Conservation (phyloP, 257 asterid species). For the Nicotiana sylvestris region DNA sequence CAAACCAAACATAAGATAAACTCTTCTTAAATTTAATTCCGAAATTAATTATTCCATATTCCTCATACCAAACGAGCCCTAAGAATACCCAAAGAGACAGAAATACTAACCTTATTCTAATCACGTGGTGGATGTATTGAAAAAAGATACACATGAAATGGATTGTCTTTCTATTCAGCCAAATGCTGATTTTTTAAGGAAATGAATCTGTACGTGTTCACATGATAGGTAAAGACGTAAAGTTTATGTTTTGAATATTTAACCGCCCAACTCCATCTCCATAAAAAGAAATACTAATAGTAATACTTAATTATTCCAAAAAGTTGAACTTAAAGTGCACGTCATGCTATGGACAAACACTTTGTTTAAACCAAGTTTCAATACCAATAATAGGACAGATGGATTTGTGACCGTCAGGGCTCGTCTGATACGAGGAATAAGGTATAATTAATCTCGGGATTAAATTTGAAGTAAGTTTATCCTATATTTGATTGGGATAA, state of each 20-base stretch:
- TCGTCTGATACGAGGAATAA: too few species aligned
- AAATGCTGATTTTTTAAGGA: neutral
- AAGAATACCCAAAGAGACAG: neutral
- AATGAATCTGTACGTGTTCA: neutral
- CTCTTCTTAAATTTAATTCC: too few species aligned
- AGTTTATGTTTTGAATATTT: too few species aligned
- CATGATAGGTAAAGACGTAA: neutral
- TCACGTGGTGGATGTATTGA: conserved; percentile 16
- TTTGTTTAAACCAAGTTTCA: neutral
- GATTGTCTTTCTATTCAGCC: conserved; percentile 7
- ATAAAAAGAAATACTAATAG: neutral
- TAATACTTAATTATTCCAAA: neutral
- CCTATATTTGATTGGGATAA: too few species aligned
- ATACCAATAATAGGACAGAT: neutral
- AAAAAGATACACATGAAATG: neutral
- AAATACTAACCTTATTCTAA: neutral
- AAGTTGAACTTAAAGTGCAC: neutral
- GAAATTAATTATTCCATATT: too few species aligned
- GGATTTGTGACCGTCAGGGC: too few species aligned
- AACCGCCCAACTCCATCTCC: too few species aligned
- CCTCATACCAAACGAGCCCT: too few species aligned
- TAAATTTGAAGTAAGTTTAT: too few species aligned
- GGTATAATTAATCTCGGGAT: too few species aligned
- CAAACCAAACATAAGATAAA: too few species aligned
- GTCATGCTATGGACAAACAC: conserved; percentile 4